Evolutionary conservation across 2,329 filamentous ascomycete genomes (phyloP).

Genomic region (Diaporthe nobilis): DNA sequence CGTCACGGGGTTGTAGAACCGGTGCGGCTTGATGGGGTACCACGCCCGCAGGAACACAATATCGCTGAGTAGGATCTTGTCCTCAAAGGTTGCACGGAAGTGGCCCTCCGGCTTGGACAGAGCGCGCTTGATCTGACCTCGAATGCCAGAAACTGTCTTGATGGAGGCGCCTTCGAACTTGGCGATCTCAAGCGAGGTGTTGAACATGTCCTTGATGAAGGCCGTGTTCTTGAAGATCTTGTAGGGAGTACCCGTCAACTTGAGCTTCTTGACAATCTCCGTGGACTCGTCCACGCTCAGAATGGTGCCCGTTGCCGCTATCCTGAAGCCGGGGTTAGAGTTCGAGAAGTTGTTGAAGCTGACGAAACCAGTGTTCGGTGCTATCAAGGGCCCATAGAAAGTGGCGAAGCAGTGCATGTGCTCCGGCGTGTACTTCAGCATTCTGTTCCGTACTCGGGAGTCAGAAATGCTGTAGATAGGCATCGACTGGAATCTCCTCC

Average conservation of each 20-base stretch:
- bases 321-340: constrained; percentile 89
- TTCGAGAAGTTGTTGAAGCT: constrained; percentile 92
- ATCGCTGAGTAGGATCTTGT: constrained; percentile 97
- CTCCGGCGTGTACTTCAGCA: constrained; percentile 99
- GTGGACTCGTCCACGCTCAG: constrained; percentile 94
- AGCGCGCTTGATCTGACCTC: constrained; percentile 97
- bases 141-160: constrained; percentile 94
- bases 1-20: constrained; percentile 97
- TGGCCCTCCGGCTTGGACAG: constrained; percentile 93
- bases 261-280: constrained; percentile 99
- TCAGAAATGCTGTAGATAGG: constrained; percentile 97
- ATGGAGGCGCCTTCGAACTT: constrained; percentile 98
- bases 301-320: constrained; percentile 94
- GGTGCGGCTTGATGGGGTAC: constrained; percentile 95
- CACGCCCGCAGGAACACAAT: constrained; percentile 97
- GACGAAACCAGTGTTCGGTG: constrained; percentile 95
- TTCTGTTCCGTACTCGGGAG: constrained; percentile 91
- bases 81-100: constrained; percentile 97
- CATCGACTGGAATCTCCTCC: constrained; percentile 93
- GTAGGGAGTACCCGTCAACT: constrained; percentile 92
- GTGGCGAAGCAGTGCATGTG: constrained; percentile 99
- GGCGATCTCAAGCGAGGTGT: constrained; percentile 89
- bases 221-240: constrained; percentile 99
- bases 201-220: constrained; percentile 99
- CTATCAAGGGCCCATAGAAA: constrained; percentile 94